These are phyloP conservation scores for Aspergillus sp. DNA, from an alignment of 2,329 filamentous ascomycete species.

Conservation along the genomic window DNA sequence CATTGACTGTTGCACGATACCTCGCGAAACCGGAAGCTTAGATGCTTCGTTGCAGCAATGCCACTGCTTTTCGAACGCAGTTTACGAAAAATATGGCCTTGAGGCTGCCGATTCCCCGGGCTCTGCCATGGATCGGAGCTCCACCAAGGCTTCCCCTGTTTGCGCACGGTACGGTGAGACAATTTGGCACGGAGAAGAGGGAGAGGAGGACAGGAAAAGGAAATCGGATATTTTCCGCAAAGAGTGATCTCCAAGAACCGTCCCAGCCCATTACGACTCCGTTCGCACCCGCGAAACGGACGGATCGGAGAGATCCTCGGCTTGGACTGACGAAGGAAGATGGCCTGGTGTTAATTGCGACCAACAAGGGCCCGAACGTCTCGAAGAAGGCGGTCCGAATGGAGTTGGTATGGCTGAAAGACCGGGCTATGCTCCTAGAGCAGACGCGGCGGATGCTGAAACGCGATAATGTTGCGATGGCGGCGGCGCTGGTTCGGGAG, in stretches of 20 bases:
- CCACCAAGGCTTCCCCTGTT: background rate
- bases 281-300: background rate
- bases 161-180: background rate
- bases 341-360: constrained; percentile 18
- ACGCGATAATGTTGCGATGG: constrained; percentile 63
- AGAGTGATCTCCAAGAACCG: no score
- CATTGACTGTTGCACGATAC: background rate
- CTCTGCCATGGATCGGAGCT: constrained; percentile 7
- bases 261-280: background rate
- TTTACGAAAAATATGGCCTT: constrained; percentile 12
- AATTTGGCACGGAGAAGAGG: background rate
- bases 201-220: no score
- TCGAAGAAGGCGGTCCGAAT: constrained; percentile 32
- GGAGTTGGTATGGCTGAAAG: constrained; percentile 63
- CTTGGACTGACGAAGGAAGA: background rate
- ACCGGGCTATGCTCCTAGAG: constrained; percentile 71
- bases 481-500: constrained; percentile 65
- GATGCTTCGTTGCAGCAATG: constrained; percentile 24
- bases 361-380: background rate
- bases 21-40: constrained; percentile 1
- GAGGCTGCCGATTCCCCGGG: constrained; percentile 5
- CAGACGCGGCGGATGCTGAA: constrained; percentile 63
- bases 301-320: background rate
- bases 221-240: no score
- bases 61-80: constrained; percentile 17